Conservation (phyloP, 139 green algal genomes). For the Chlamydomonas eustigma region DNA sequence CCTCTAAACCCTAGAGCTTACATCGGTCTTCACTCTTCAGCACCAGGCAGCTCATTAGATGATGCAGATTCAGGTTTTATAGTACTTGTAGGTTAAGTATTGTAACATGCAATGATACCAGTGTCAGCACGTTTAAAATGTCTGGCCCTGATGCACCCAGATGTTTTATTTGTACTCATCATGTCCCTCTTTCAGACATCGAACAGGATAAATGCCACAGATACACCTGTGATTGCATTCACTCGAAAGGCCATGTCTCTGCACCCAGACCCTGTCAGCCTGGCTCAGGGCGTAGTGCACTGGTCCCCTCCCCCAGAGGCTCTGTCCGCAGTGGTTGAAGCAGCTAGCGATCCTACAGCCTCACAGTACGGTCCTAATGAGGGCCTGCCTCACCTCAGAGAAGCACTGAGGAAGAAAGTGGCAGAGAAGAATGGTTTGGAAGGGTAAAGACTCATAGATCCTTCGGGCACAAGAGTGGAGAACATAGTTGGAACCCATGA, state of each 20-base stretch:
- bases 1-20: too few relatives aligned
- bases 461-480: too few relatives aligned
- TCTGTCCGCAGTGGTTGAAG: not conserved
- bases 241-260: conserved; percentile 21
- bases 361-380: conserved; percentile 65
- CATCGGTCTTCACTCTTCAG: too few relatives aligned
- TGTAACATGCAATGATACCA: too few relatives aligned
- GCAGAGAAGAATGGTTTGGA: conserved; percentile 60
- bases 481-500: too few relatives aligned
- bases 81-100: too few relatives aligned
- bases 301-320: conserved; percentile 21
- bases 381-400: conserved; percentile 69
- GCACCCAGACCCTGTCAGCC: conserved; percentile 16
- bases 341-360: not conserved
- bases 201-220: conserved; percentile 54
- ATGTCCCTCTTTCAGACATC: conserved; percentile 41
- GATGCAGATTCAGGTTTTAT: too few relatives aligned
- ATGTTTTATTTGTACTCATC: too few relatives aligned
- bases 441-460: conserved; percentile 33
- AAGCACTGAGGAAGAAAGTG: conserved; percentile 74
- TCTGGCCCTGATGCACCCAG: too few relatives aligned
- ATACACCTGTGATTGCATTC: conserved; percentile 65
- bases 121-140: too few relatives aligned
- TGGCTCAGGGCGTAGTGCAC: conserved; percentile 38
- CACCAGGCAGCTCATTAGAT: too few relatives aligned